Conservation (phyloP, 345 rosid genomes). For the Litchi chinensis region DNA sequence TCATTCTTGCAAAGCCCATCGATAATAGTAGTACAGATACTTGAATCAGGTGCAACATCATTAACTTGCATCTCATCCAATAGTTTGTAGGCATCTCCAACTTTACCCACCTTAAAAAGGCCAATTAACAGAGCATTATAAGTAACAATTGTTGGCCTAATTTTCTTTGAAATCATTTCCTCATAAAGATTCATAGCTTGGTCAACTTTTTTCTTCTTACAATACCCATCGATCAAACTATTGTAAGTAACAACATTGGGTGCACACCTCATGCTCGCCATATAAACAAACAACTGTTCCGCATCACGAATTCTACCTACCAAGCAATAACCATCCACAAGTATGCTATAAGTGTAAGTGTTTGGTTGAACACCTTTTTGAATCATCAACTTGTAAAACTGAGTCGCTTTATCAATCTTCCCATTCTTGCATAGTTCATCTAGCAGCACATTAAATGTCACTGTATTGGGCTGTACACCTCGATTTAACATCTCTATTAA, state of each 20-base stretch:
- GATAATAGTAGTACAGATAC: background rate
- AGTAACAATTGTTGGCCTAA: background rate
- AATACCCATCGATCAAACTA: conserved; percentile 14
- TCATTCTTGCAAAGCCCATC: background rate
- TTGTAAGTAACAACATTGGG: background rate
- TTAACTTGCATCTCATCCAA: background rate
- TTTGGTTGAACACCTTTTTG: background rate
- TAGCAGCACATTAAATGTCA: background rate
- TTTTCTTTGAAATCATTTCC: background rate
- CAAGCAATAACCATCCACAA: conserved; percentile 8
- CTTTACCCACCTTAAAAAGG: background rate
- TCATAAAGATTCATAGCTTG: background rate
- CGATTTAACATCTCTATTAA: conserved; percentile 22
- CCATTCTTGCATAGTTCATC: background rate
- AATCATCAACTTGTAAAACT: background rate
- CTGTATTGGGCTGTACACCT: background rate
- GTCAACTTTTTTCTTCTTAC: background rate
- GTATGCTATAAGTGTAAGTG: background rate
- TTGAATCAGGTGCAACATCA: background rate
- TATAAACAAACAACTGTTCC: background rate
- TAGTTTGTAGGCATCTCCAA: background rate
- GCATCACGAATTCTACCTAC: background rate
- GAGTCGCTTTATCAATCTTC: background rate
- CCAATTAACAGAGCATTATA: background rate
- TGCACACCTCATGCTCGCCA: background rate